A percentile compares a stretch with the other conserved stretches of the same genome.
These are phyloP conservation scores for Rhododendron ferrugineum DNA, from an alignment of 148 eudicot genomes.

Conservation along the genomic window DNA sequence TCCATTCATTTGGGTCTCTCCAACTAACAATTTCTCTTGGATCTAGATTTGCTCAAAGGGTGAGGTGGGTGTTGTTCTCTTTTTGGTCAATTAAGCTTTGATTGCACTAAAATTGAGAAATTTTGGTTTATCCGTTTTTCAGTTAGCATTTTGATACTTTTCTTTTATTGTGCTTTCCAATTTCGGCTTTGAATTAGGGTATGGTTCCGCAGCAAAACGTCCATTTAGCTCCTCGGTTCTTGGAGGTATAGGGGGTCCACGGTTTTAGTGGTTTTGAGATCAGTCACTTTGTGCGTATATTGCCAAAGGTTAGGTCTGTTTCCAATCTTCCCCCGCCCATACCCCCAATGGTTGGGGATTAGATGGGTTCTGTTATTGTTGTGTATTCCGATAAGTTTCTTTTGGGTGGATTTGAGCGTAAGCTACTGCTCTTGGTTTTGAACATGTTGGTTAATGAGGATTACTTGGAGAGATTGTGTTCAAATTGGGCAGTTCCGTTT, in stretches of 20 bases:
- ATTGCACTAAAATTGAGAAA: background rate
- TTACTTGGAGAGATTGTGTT: background rate
- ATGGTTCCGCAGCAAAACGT: no score
- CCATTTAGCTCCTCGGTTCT: no score
- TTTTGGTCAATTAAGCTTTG: background rate
- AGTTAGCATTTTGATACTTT: background rate
- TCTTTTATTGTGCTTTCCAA: background rate
- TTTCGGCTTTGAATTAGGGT: no score
- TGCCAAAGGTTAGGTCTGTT: no score
- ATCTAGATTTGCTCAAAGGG: slow-evolving; percentile 23
- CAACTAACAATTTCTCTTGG: slow-evolving; percentile 16
- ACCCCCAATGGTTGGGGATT: no score
- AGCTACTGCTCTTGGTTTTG: background rate
- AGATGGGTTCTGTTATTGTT: no score
- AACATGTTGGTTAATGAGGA: background rate
- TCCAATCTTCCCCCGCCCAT: no score
- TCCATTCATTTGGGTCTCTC: slow-evolving; percentile 10
- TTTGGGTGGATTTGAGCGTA: background rate
- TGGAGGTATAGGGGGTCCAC: no score
- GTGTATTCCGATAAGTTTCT: background rate
- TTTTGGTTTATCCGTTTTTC: background rate
- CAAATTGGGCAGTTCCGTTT: background rate
- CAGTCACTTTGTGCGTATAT: no score
- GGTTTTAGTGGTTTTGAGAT: no score
- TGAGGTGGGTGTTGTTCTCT: slow-evolving; percentile 16